phyloP scores from a whole-genome alignment of 2,329 filamentous ascomycete genomes.

The Colletotrichum sublineola region DNA sequence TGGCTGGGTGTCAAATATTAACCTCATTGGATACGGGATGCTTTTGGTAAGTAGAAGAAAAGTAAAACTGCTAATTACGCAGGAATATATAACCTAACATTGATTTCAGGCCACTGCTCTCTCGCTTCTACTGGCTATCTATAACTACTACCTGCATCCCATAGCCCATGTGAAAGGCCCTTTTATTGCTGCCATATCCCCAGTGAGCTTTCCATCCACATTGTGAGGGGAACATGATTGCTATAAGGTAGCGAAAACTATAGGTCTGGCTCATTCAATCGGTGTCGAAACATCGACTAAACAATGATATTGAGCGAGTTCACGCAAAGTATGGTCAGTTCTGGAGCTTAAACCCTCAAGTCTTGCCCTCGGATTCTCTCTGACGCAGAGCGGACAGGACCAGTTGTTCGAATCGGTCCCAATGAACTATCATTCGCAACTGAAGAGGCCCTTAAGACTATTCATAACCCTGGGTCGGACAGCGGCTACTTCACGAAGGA shows the following conservation, averaged over 20 bases:
- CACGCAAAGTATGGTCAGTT: conserved; percentile 26
- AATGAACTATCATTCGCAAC: conserved; percentile 29
- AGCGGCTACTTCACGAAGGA: conserved; percentile 30
- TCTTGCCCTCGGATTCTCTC: background rate
- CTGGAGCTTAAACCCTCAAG: background rate
- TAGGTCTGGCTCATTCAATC: conserved; percentile 32
- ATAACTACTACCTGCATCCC: conserved; percentile 25
- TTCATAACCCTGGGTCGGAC: conserved; percentile 18
- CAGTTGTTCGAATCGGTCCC: conserved; percentile 25
- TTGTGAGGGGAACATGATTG: no score
- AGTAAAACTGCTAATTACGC: background rate
- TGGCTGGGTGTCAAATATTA: background rate
- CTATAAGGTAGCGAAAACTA: background rate
- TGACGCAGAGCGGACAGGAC: background rate
- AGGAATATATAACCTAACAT: background rate
- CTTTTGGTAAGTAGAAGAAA: background rate
- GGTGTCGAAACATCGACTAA: conserved; percentile 16
- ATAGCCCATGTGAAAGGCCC: conserved; percentile 20
- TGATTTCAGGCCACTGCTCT: background rate
- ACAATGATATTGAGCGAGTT: conserved; percentile 26
- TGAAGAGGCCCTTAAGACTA: conserved; percentile 22
- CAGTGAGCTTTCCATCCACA: background rate
- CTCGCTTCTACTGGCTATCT: background rate
- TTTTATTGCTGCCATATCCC: conserved; percentile 18
- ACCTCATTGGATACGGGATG: background rate